Evolutionary conservation across 257 asterid species (phyloP).

Genomic region (Capsicum rhomboideum): DNA sequence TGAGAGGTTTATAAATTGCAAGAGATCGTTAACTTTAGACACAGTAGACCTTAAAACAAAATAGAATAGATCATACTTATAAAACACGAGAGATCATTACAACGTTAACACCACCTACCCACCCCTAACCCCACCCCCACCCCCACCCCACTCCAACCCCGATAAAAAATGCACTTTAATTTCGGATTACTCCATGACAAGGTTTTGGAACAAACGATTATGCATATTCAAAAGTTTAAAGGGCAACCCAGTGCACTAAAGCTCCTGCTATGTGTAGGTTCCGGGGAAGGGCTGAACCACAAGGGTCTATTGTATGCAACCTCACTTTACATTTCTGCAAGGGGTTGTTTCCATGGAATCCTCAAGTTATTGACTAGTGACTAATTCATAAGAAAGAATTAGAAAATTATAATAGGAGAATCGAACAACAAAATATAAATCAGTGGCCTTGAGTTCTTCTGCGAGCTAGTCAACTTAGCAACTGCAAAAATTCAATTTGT

Average conservation of each 20-base stretch:
- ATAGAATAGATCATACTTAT: neutral
- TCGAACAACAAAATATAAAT: neutral
- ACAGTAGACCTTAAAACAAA: neutral
- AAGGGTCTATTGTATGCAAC: too few species aligned
- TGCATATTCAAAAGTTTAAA: neutral
- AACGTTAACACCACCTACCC: neutral
- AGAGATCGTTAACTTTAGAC: neutral
- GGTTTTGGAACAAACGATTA: neutral
- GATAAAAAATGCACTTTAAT: neutral
- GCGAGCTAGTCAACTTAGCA: neutral
- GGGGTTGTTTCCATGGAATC: too few species aligned
- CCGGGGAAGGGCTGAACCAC: too few species aligned
- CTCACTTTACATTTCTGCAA: too few species aligned
- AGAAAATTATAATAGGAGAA: neutral
- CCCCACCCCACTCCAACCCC: neutral
- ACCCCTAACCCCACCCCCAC: neutral
- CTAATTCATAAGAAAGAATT: neutral
- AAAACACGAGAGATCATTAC: neutral
- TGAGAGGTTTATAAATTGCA: neutral
- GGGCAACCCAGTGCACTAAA: too few species aligned
- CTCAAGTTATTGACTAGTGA: neutral
- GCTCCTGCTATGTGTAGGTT: too few species aligned
- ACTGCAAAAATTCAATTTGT: neutral
- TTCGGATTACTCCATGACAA: neutral
- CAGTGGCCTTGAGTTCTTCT: neutral